Evolutionary conservation across 208 protist genomes (phyloP), one percentile per base, ranked within the genome.

Genomic region (Trypanosoma mega): DNA sequence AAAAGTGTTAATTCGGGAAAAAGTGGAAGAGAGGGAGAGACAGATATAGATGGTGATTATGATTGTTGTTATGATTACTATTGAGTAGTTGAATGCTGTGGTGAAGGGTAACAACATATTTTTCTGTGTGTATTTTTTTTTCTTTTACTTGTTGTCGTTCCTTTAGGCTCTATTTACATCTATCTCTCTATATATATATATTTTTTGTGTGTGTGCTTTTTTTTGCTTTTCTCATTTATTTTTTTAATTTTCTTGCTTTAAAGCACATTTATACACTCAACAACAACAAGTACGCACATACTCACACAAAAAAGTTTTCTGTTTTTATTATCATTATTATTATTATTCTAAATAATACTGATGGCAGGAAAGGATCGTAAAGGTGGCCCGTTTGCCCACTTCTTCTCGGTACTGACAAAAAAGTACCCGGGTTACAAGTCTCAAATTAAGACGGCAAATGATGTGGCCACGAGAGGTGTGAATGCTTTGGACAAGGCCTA

Each of bases 351-450:
- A n/a, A n/a, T n/a, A n/a, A n/a, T n/a, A n/a, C n/a, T n/a, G n/a
- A n/a, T n/a, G n/a, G n/a, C n/a, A n/a, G n/a, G n/a, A n/a, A n/a
- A n/a, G n/a, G n/a, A n/a, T n/a, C n/a, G n/a, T n/a, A n/a, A n/a
- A n/a, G n/a, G n/a, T n/a, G n/a, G n/a, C 54, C 0, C 74, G 53
- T 56, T 82, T 52, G 31, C 51, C 3, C 53, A 63, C 47, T 66
- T 88, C 48, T 80, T 88, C 45, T 36, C n/a, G 16, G 33, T 60
- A 0, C 49, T 84, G 20, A 62, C 74, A 54, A 64, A 76, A 36
- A 81, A 76, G 50, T 86, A 79, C 54, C 83, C 79, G 20, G 36
- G 73, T 34, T 71, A 78, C 45, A 68, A 63, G 53, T 14, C 59
- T 2, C 31, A 67, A 11, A 57, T 90, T 5, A 26, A 58, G 7